Base-by-base conservation (phyloP, 2,329 filamentous ascomycete genomes). In the Alternaria sp. region DNA sequence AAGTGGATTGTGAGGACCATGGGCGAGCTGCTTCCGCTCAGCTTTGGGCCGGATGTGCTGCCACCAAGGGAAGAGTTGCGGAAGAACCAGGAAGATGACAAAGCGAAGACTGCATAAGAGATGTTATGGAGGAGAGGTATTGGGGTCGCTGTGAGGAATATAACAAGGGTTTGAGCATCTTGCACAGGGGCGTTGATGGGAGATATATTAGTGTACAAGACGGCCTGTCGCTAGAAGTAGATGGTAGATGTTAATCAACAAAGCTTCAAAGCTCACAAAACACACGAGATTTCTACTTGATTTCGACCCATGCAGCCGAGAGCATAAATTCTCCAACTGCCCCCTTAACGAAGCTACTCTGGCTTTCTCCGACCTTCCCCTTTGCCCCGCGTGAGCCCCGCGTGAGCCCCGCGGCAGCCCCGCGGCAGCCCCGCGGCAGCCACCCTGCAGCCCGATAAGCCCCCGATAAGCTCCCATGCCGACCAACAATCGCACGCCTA, bases 1-100 rank as follows among this genome's bases (percentile, higher is more conserved):
- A 85, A 89, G 60, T 93, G 85, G 69, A 81, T 87, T n/a, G 86
- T 91, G 24, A 82, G 87, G 79, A 90, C 83, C 24, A 80, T 96
- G 56, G 86, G 88, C 64, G 83, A 92, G 71, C 62, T 85, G 58
- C 68, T 85, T 66, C 83, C 83, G 3, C 77, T 84, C 78, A 81
- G 80, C 61, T 85, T 85, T 71, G 82, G 83, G n/a, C 82, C 82
- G 11, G 80, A 83, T 56, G 78, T 80, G 59, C 64, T 84, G 65
- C 76, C 75, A 33, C 66, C 68, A 7, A 70, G 74, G 58, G 76
- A 77, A 61, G 44, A 63, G 60, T 34, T 77, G 68, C 70, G 66
- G 67, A 68, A 69, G 66, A 60, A 40, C 46, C 58, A 66, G 52
- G 69, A 72, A 29, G 68, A 60, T 44, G 68, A 72, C 26, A 69